Base-by-base conservation (phyloP, 208 protist species). In the Trypanosoma grayi region DNA sequence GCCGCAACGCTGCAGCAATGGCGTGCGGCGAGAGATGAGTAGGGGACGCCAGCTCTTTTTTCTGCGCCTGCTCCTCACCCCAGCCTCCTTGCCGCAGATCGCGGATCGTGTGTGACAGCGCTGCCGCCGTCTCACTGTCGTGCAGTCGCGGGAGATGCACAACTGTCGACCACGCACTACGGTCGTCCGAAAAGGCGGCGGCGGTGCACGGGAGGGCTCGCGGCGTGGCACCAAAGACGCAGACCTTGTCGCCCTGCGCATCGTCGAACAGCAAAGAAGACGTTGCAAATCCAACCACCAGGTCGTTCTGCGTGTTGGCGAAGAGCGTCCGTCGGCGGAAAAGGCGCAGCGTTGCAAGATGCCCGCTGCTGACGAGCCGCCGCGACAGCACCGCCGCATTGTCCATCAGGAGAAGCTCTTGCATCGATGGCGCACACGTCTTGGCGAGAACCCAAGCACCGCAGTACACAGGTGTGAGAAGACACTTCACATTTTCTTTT, bases 301-400 rank as follows among this genome's bases (percentile, higher is more conserved):
- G 48, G 64, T 90, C 83, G n/a, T 82, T 74, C 34, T 82, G 72
- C 1, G 75, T 82, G 64, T 90, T 90, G 8, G 79, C 77, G 56
- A 90, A 90, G 24, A 90, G 64, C 37, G 74, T 81, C 34, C 83
- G 76, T 28, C 70, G 66, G 2, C 74, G 77, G 62, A 90, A 90
- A 22, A 78, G 43, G 25, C 60, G 48, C 14, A 90, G 70, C 10
- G 63, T 74, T 28, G 53, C 40, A 31, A 84, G 45, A 59, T 90
- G 83, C 20, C 60, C 63, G 31, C 40, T 68, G 44, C 82, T 69
- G 9, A 90, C 14, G 58, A 90, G 69, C 9, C 77, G 76, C 0
- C 27, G 56, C 46, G 64, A 54, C 51, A 90, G 53, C 39, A 82
- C 44, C 13, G 41, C 57, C 27, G 66, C 53, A 2, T 40, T 27